Conservation (phyloP, 768 basidiomycete species). For the Suillus subluteus region DNA sequence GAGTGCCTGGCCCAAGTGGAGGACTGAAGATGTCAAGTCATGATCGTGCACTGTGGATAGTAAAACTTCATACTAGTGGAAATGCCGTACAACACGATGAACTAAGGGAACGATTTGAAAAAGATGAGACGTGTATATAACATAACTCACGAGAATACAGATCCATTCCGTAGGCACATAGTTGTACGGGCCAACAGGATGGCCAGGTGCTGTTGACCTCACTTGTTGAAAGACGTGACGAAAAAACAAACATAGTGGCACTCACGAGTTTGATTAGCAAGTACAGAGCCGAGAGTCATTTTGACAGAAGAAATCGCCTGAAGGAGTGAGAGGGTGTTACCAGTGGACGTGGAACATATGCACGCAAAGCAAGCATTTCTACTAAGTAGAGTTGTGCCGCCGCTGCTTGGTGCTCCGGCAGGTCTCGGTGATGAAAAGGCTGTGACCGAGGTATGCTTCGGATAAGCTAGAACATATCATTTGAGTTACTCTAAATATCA, state of each 20-base stretch:
- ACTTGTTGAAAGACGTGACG: neutral
- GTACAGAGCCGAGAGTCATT: neutral
- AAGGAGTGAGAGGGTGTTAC: neutral
- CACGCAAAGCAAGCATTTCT: neutral
- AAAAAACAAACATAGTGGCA: neutral
- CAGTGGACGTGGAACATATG: neutral
- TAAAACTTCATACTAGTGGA: constrained; percentile 38
- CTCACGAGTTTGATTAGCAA: neutral
- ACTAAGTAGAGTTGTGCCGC: neutral
- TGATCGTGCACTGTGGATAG: neutral
- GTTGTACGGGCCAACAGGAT: constrained; percentile 30
- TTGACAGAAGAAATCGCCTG: neutral
- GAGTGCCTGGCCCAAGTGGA: constrained; percentile 49
- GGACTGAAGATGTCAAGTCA: constrained; percentile 33
- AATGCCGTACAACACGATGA: constrained; percentile 44
- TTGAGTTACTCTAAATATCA: neutral
- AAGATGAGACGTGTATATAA: neutral
- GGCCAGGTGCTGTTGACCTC: neutral
- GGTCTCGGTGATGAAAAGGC: neutral
- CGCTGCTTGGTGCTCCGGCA: neutral
- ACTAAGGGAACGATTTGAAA: constrained; percentile 17
- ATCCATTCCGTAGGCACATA: constrained; percentile 45
- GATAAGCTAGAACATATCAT: neutral
- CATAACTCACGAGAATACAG: constrained; percentile 28
- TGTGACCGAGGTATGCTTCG: neutral